Evolutionary conservation across 139 green algal genomes (phyloP).

Genomic region (Edaphochlamys debaryana): DNA sequence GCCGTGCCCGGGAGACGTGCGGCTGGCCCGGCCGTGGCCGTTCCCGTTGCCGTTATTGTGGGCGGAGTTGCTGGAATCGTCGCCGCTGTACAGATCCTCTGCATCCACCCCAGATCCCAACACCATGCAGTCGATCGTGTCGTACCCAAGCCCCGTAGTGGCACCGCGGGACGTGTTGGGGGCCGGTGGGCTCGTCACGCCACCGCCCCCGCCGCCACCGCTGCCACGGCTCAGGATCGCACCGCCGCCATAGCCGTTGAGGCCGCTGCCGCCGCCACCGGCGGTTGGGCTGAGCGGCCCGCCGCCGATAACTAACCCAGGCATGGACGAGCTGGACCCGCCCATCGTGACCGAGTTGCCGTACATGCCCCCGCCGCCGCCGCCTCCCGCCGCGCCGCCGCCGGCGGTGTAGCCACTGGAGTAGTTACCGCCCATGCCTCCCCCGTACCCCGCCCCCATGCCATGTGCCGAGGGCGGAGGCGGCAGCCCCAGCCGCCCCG

Average conservation of each 20-base stretch:
- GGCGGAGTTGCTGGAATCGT: neutral
- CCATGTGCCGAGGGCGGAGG: neutral
- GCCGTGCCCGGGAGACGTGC: too few relatives aligned
- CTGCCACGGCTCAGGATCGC: too few relatives aligned
- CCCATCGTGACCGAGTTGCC: too few relatives aligned
- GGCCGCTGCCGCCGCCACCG: too few relatives aligned
- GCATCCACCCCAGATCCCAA: neutral
- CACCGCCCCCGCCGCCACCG: neutral
- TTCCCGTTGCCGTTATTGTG: neutral
- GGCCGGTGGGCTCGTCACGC: too few relatives aligned
- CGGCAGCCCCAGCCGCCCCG: constrained; percentile 13
- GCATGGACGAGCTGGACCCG: too few relatives aligned
- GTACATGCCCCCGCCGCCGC: neutral
- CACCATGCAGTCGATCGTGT: constrained; percentile 25
- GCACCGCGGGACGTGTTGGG: too few relatives aligned
- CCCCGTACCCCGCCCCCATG: neutral
- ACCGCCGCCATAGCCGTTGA: too few relatives aligned
- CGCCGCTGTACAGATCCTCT: constrained; percentile 2
- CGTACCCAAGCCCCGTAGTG: too few relatives aligned
- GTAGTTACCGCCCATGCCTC: neutral
- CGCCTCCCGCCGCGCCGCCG: neutral
- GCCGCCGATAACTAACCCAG: too few relatives aligned
- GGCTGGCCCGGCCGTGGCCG: neutral
- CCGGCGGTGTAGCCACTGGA: neutral
- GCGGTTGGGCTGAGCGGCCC: too few relatives aligned